Conservation (phyloP, 2,329 filamentous ascomycete genomes). For the Stemphylium vesicarium region DNA sequence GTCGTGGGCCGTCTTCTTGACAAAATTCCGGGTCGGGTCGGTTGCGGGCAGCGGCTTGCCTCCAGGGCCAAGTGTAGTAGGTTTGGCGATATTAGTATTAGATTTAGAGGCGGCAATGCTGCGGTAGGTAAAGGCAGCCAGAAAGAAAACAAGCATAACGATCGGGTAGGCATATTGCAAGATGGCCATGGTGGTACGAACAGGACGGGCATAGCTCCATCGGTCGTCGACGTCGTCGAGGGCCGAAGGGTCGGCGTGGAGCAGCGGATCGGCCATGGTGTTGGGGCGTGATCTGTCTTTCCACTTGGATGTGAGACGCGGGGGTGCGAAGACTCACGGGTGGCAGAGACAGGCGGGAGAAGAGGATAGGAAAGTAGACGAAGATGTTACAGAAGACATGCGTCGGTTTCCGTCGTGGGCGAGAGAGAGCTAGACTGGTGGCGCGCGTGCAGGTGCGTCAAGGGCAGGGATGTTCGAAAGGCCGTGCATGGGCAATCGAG, state of each 20-base stretch:
- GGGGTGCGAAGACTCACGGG: constrained; percentile 14
- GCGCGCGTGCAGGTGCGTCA: constrained; percentile 13
- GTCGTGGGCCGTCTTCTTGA: constrained; percentile 55
- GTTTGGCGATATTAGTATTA: constrained; percentile 54
- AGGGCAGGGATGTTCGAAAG: not conserved
- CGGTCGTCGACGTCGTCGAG: constrained; percentile 20
- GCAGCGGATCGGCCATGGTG: constrained; percentile 29
- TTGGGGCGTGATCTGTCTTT: constrained; percentile 11
- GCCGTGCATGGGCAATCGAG: constrained; percentile 11
- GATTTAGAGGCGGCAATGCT: constrained; percentile 62
- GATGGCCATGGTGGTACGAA: constrained; percentile 36
- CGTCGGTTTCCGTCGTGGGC: constrained; percentile 7
- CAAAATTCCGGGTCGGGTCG: constrained; percentile 51
- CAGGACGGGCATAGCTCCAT: constrained; percentile 27
- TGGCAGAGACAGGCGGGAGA: constrained; percentile 12
- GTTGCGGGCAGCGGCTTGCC: constrained; percentile 83
- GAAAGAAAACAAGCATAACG: constrained; percentile 68
- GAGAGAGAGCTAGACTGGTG: constrained; percentile 15
- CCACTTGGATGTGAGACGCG: constrained; percentile 14
- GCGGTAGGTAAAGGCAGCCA: constrained; percentile 65
- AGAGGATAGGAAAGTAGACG: constrained; percentile 4
- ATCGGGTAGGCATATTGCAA: constrained; percentile 68
- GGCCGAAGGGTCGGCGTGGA: constrained; percentile 11
- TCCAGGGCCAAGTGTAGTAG: constrained; percentile 74
- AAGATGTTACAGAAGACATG: constrained; percentile 10